Evolutionary conservation across 129 eudicot genomes (phyloP).

Genomic region (Lactuca sativa): DNA sequence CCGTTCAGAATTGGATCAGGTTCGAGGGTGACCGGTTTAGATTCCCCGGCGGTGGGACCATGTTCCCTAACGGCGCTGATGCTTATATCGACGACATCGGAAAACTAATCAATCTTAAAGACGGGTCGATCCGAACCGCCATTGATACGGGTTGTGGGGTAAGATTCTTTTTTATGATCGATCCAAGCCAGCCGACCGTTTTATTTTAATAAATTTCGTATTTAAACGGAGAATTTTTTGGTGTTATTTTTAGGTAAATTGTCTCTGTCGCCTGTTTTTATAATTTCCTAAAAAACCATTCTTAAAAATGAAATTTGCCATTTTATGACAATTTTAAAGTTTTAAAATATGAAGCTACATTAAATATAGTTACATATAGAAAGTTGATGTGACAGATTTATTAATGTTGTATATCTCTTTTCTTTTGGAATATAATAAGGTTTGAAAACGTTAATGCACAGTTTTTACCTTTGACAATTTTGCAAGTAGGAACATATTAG

Average conservation of each 20-base stretch:
- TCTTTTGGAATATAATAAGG: conserved; percentile 2
- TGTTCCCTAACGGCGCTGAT: conserved; percentile 92
- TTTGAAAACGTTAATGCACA: conserved; percentile 6
- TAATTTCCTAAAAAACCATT: not conserved
- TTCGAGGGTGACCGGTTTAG: conserved; percentile 93
- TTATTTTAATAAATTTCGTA: not conserved
- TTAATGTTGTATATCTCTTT: not conserved
- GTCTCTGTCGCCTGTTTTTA: conserved; percentile 16
- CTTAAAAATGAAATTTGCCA: not conserved
- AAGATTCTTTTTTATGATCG: conserved; percentile 16
- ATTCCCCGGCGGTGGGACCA: conserved; percentile 99
- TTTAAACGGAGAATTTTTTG: conserved; percentile 21
- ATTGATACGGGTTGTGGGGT: conserved; percentile 99
- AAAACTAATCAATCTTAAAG: conserved; percentile 68
- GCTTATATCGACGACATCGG: conserved; percentile 92
- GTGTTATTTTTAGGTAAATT: conserved; percentile 23
- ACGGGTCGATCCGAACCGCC: conserved; percentile 93
- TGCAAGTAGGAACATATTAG: conserved; percentile 27
- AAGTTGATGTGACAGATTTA: not conserved
- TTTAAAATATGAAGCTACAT: not conserved
- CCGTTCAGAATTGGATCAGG: conserved; percentile 94
- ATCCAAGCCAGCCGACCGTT: not conserved
- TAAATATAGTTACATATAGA: not conserved
- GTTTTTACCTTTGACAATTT: conserved; percentile 12
- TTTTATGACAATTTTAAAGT: not conserved